Conservation (phyloP, 257 asterid genomes). For the Fraxinus anomala region DNA sequence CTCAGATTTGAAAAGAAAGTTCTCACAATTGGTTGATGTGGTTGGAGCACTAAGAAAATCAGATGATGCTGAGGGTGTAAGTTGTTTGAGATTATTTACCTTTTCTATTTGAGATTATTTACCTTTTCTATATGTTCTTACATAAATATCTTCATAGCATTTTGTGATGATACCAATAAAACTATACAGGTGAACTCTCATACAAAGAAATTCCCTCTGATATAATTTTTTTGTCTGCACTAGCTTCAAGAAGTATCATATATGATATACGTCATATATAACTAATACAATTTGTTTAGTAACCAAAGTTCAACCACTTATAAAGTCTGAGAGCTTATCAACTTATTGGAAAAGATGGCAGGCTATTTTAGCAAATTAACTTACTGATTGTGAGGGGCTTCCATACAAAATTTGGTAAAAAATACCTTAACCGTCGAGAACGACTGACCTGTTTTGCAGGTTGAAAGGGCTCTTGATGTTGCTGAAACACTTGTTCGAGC, state of each 20-base stretch:
- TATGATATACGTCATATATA: slow-evolving; percentile 7
- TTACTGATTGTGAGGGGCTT: slow-evolving; percentile 11
- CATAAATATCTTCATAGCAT: slow-evolving; percentile 22
- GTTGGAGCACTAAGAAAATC: slow-evolving; percentile 87
- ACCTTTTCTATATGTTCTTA: slow-evolving; percentile 9
- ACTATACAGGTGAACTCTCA: slow-evolving; percentile 10
- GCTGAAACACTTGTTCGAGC: slow-evolving; percentile 92
- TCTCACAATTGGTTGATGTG: slow-evolving; percentile 87
- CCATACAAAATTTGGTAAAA: slow-evolving; percentile 16
- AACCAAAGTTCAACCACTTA: slow-evolving; percentile 18
- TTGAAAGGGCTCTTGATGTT: slow-evolving; percentile 83
- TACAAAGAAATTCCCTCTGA: slow-evolving; percentile 16
- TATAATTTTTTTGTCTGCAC: slow-evolving; percentile 19
- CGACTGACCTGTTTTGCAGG: slow-evolving; percentile 49
- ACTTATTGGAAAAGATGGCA: slow-evolving; percentile 19
- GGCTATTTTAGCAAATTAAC: slow-evolving; percentile 6
- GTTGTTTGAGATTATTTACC: slow-evolving; percentile 36
- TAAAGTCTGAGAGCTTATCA: slow-evolving; percentile 6
- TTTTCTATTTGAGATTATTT: slow-evolving; percentile 23
- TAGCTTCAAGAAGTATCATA: slow-evolving; percentile 5
- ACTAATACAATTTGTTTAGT: slow-evolving; percentile 8
- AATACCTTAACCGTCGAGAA: slow-evolving; percentile 17
- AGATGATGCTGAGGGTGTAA: slow-evolving; percentile 90
- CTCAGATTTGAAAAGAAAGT: slow-evolving; percentile 67
- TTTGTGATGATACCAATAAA: slow-evolving; percentile 15